Base-by-base conservation (phyloP, 768 basidiomycete species). In the Macrolepiota dolichaula region DNA sequence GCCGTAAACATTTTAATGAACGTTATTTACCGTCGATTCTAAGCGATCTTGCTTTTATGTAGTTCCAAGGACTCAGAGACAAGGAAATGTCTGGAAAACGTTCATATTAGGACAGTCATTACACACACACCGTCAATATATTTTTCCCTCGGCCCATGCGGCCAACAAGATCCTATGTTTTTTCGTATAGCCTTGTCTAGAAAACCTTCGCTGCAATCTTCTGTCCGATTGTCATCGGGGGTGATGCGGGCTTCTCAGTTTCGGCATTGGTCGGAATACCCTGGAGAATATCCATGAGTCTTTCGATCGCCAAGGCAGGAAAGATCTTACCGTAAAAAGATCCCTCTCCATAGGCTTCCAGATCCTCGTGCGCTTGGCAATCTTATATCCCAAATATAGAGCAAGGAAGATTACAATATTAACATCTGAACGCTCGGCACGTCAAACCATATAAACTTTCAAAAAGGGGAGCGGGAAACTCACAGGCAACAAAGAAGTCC, bases 191-290 rank as follows among this genome's bases (percentile, higher is more conserved):
- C 29, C 29, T 32, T 7, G 29, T 7, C 29, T 32, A 32, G 29
- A 32, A 32, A 32, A 32, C 7, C 7, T 3, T 32, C 7, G 29
- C 29, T 32, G 29, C 29, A 32, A 32, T 7, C 29, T 32, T 32
- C 29, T 32, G 29, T 32, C 29, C 29, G 29, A 32, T 32, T 32
- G 29, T 32, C 29, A 3, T 32, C 29, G 87, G 86, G 4, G 78
- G 79, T 0, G 72, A 71, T 63, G 80, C 77, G 0, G 82, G 83
- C 3, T 68, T 51, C 65, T 88, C 89, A 0, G 89, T 91, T 72
- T 91, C 87, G 71, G 88, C 87, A 29, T 84, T 53, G 0, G 82
- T 80, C 2, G 89, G 89, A 60, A 91, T 87, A 57, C 87, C 83
- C 84, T 87, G 62, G 27, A 2, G 37, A 37, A 29, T 10, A 22